phyloP scores from a whole-genome alignment of 257 asterid species.

The Fraxinus anomala region DNA sequence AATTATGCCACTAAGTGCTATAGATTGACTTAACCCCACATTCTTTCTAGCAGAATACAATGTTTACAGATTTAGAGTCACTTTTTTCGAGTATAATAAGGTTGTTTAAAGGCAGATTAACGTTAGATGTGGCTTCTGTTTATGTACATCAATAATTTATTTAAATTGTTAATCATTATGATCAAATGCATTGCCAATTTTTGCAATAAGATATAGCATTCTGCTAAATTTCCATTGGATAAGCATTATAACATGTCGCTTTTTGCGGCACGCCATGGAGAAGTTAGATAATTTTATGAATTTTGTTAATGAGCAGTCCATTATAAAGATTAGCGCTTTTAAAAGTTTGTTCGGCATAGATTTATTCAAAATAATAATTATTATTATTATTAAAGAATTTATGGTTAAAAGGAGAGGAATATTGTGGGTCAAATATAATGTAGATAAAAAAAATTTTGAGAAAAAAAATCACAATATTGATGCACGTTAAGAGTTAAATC shows the following conservation, averaged over 20 bases:
- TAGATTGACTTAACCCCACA: background rate
- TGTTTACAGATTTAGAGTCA: background rate
- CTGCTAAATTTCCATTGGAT: background rate
- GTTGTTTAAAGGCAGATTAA: background rate
- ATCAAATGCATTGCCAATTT: background rate
- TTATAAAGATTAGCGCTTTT: too few species aligned
- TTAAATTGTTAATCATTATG: background rate
- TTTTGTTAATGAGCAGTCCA: too few species aligned
- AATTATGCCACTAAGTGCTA: background rate
- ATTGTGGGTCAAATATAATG: too few species aligned
- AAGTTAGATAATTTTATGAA: background rate
- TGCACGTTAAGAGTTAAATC: too few species aligned
- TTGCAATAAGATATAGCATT: background rate
- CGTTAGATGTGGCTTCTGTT: background rate
- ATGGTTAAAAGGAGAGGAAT: too few species aligned
- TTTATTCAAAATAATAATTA: too few species aligned
- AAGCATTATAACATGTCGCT: background rate
- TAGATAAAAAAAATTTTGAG: too few species aligned
- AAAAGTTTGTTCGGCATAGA: too few species aligned
- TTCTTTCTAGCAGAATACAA: background rate
- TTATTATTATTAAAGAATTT: too few species aligned
- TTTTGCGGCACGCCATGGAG: slow-evolving; percentile 10
- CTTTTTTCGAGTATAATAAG: slow-evolving; percentile 2
- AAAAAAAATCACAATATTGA: too few species aligned
- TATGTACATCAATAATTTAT: background rate